Evolutionary conservation across 23 red algal species (phyloP).

Genomic region (Gracilaria caudata): DNA sequence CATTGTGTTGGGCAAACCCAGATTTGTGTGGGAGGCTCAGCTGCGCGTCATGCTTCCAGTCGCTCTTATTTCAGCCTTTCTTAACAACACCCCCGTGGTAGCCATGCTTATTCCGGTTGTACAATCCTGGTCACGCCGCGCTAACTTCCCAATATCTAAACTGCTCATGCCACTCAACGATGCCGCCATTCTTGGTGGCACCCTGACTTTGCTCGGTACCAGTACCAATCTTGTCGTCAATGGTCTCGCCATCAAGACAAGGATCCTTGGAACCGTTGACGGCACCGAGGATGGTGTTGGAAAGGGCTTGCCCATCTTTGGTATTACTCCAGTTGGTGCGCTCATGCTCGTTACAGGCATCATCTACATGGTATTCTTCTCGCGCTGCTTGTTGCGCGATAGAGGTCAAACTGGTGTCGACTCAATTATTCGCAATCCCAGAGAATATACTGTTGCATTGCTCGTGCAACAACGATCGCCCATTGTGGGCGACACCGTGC

Average conservation of each 20-base stretch:
- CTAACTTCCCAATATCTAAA: constrained; percentile 79
- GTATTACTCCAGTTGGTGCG: constrained; percentile 77
- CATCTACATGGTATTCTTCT: constrained; percentile 67
- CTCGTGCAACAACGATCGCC: constrained; percentile 73
- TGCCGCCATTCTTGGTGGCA: constrained; percentile 88
- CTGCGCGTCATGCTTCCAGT: constrained; percentile 80
- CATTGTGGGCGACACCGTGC: constrained; percentile 90
- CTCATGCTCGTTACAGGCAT: constrained; percentile 66
- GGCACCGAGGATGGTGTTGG: constrained; percentile 17
- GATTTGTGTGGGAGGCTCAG: constrained; percentile 70
- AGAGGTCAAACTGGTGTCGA: constrained; percentile 73
- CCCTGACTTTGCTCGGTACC: constrained; percentile 84
- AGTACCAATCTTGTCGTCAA: constrained; percentile 85
- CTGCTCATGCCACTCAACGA: constrained; percentile 96
- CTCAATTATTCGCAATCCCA: constrained; percentile 83
- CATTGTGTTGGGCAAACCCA: constrained; percentile 75
- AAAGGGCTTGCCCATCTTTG: constrained; percentile 73
- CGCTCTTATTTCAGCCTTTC: constrained; percentile 85
- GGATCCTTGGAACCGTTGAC: constrained; percentile 41
- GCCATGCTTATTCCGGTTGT: constrained; percentile 94
- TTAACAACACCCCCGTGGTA: constrained; percentile 93
- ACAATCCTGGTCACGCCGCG: constrained; percentile 77
- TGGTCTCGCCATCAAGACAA: constrained; percentile 68
- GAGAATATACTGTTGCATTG: constrained; percentile 89
- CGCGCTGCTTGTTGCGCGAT: constrained; percentile 55